Evolutionary conservation across 2,329 filamentous ascomycete species (phyloP).

Genomic region (Albifimbria verrucaria): DNA sequence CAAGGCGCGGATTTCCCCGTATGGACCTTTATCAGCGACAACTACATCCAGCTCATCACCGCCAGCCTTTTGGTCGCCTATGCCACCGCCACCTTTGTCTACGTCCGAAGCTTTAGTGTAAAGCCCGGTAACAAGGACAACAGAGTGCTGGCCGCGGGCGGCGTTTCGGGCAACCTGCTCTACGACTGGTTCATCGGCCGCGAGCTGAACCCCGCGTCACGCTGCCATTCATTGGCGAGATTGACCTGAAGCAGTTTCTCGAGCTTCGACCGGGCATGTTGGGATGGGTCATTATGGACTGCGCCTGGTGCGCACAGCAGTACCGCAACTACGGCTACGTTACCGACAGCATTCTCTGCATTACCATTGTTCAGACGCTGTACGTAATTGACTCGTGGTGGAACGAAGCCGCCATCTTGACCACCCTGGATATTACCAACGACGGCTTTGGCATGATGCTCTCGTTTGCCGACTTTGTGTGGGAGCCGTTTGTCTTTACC

Average conservation of each 20-base stretch:
- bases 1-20: constrained; percentile 80
- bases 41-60: constrained; percentile 83
- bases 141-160: constrained; percentile 79
- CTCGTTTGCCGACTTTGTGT: constrained; percentile 85
- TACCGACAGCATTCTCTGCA: constrained; percentile 80
- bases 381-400: constrained; percentile 83
- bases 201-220: constrained; percentile 87
- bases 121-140: constrained; percentile 68
- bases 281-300: constrained; percentile 82
- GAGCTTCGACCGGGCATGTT: constrained; percentile 91
- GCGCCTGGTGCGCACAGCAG: constrained; percentile 81
- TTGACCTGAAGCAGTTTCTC: constrained; percentile 88
- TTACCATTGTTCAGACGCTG: constrained; percentile 72
- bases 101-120: constrained; percentile 77
- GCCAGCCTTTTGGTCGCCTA: constrained; percentile 77
- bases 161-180: constrained; percentile 76
- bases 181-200: constrained; percentile 98
- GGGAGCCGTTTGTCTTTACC: constrained; percentile 89
- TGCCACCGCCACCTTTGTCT: constrained; percentile 71
- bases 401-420: constrained; percentile 86
- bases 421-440: constrained; percentile 89
- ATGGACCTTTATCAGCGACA: constrained; percentile 91
- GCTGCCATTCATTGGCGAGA: constrained; percentile 74
- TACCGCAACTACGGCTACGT: constrained; percentile 80
- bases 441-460: constrained; percentile 97